These are phyloP conservation scores for Cercophora scortea DNA, from an alignment of 495 filamentous ascomycete species.

Conservation along the genomic window DNA sequence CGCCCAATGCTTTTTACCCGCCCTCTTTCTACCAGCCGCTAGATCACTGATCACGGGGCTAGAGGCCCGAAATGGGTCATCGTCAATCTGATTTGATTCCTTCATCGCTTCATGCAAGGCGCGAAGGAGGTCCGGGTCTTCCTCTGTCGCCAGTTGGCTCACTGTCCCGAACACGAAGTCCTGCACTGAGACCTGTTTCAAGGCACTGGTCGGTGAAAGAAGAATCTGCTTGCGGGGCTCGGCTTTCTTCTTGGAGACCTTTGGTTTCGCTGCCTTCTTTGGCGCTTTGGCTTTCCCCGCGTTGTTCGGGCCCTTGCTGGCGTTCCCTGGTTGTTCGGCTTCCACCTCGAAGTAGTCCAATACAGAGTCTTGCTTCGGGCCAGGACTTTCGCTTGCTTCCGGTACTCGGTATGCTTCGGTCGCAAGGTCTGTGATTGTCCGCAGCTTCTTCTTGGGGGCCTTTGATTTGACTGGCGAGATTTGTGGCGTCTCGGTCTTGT, in stretches of 20 bases:
- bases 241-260: constrained; percentile 33
- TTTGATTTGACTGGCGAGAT: constrained; percentile 42
- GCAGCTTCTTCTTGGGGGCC: constrained; percentile 60
- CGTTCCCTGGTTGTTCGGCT: not conserved
- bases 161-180: constrained; percentile 88
- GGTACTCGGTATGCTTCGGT: constrained; percentile 60
- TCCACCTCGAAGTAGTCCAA: constrained; percentile 22
- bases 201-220: constrained; percentile 65
- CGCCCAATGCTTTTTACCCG: constrained; percentile 48
- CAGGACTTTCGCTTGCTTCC: constrained; percentile 1
- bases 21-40: constrained; percentile 5
- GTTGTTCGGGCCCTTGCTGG: constrained; percentile 11
- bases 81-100: constrained; percentile 44
- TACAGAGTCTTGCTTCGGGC: constrained; percentile 15
- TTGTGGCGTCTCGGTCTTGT: constrained; percentile 12
- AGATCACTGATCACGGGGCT: constrained; percentile 23
- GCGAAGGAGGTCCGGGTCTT: constrained; percentile 59
- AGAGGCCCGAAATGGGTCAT: constrained; percentile 27
- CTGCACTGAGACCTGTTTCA: constrained; percentile 60
- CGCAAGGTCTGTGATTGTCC: constrained; percentile 78
- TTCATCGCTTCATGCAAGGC: constrained; percentile 65
- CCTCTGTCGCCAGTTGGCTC: constrained; percentile 74
- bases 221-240: constrained; percentile 43
- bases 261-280: constrained; percentile 24
- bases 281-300: constrained; percentile 20